Conservation (phyloP, 768 basidiomycete species). For the Lactarius indigo region DNA sequence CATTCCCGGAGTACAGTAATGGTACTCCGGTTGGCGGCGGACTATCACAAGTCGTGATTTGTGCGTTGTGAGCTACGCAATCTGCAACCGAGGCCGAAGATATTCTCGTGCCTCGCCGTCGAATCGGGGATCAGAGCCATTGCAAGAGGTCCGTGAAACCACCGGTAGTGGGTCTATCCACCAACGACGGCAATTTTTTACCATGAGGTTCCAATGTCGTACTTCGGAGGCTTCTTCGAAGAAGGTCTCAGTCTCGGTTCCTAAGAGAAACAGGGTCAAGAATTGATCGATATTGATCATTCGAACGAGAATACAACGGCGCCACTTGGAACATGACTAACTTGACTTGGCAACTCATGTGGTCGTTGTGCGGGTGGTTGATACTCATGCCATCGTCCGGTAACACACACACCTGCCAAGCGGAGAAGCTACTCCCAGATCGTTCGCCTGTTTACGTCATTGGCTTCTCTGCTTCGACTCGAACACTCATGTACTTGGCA, state of each 20-base stretch:
- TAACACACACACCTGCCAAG: no score
- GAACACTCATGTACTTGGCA: no score
- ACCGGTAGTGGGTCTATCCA: background rate
- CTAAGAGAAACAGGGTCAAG: no score
- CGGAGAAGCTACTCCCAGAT: background rate
- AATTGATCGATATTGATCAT: no score
- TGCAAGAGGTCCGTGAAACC: background rate
- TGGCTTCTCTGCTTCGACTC: no score
- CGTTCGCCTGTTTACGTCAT: background rate
- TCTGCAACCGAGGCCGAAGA: slow-evolving; percentile 55
- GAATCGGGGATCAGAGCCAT: slow-evolving; percentile 23
- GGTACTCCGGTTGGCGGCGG: no score
- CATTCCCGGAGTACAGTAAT: no score
- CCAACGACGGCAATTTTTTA: slow-evolving; percentile 36
- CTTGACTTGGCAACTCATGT: no score
- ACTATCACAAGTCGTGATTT: slow-evolving; percentile 49
- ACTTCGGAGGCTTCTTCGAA: slow-evolving; percentile 22
- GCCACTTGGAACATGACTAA: no score
- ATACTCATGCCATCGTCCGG: no score
- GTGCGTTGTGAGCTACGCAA: slow-evolving; percentile 48
- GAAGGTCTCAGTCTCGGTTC: background rate
- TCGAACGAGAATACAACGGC: no score
- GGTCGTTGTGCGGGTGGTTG: no score
- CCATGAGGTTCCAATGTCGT: slow-evolving; percentile 35
- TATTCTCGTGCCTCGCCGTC: slow-evolving; percentile 47